Percentiles rank a stretch among this genome's conserved stretches.
Conservation (phyloP, 441 rosid genomes). For the Flueggea neowawraea region DNA sequence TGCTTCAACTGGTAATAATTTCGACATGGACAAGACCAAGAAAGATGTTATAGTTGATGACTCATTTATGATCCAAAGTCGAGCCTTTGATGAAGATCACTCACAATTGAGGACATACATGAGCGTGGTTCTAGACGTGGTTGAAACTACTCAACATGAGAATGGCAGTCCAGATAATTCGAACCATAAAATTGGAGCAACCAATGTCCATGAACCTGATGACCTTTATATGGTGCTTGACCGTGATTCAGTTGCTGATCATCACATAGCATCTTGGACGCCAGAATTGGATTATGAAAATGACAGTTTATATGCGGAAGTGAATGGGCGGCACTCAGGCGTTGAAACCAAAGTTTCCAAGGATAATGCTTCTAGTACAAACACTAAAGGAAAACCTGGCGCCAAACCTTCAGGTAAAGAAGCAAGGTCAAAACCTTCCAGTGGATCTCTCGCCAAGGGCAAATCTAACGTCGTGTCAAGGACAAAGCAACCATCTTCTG, state of each 20-base stretch:
- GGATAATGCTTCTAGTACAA: slow-evolving; percentile 29
- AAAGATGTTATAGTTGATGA: slow-evolving; percentile 64
- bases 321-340: slow-evolving; percentile 26
- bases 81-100: slow-evolving; percentile 34
- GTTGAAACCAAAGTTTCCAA: slow-evolving; percentile 26
- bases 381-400: slow-evolving; percentile 23
- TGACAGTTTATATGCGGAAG: slow-evolving; percentile 36
- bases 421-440: slow-evolving; percentile 44
- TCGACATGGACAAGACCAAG: slow-evolving; percentile 29
- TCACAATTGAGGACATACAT: slow-evolving; percentile 51
- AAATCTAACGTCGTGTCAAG: slow-evolving; percentile 43
- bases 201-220: slow-evolving; percentile 60
- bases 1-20: slow-evolving; percentile 25
- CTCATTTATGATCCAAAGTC: slow-evolving; percentile 82
- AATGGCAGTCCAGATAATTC: slow-evolving; percentile 32
- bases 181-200: slow-evolving; percentile 20
- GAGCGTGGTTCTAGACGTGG: no score
- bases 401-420: slow-evolving; percentile 38
- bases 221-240: slow-evolving; percentile 92
- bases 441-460: slow-evolving; percentile 40
- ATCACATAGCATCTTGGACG: slow-evolving; percentile 50
- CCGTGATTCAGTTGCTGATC: slow-evolving; percentile 53
- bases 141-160: slow-evolving; percentile 38
- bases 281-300: slow-evolving; percentile 74
- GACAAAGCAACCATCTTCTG: slow-evolving; percentile 54